Evolutionary conservation across 1,284 basidiomycete genomes (phyloP), one percentile per base, ranked within the genome.

Genomic region (Chiua sp.): DNA sequence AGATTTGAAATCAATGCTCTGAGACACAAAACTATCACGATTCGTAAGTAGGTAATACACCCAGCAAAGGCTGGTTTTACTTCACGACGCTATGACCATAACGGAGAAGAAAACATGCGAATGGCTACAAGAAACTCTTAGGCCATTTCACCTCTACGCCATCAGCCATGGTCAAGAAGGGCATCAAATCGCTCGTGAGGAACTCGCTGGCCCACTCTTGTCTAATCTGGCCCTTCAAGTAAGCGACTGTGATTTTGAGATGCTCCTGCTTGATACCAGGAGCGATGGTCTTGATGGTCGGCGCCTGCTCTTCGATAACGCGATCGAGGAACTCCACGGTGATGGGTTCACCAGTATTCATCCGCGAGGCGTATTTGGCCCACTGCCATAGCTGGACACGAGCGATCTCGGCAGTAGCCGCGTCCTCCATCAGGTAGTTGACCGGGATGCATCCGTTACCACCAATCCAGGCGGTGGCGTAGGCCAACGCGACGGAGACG

Each of bases 371-470:
- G 74, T 96, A 91, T 75, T 93, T 91, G 66, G 90, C 90, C 96
- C 97, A 99, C 77, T 98, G 95, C 98, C 98, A 99, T 55, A 99
- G 87, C 78, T 98, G 96, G 56, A 96, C 90, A 59, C 97, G 93
- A 50, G 97, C 94, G 66, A 97, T 98, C 78, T 98, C 96, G 7
- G 96, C 97, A 3, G 97, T 98, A 22, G 97, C 97, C 3, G 96
- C 96, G 74, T 98, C 97, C 81, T 98, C 97, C 94, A 96, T 96
- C 72, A 98, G 85, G 75, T 91, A 87, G 80, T 97, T 95, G 78
- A 98, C 89, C 22, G 97, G 97, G 50, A 99, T 97, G 77, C 98
- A 99, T 50, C 96, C 98, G 73, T 98, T 96, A 1, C 98, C 98
- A 52, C 91, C 91, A 59, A 99, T 87, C 98, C 96, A 98, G 26